Base-by-base conservation (phyloP, 108 stramenopile genomes). In the Parmales sp. region DNA sequence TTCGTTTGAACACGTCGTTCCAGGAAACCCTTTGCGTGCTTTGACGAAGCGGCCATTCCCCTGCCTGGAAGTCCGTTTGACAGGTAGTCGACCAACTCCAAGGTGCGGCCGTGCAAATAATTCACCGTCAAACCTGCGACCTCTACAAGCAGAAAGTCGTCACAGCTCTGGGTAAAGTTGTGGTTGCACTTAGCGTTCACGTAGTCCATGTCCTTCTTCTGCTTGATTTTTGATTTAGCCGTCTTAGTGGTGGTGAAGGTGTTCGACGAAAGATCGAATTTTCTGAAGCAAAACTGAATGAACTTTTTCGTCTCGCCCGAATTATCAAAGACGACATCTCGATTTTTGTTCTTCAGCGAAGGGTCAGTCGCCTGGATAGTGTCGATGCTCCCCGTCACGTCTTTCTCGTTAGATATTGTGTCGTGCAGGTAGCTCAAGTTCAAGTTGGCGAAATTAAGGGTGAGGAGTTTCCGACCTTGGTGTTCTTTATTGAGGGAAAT, bases 401-500 rank as follows among this genome's bases (percentile, higher is more conserved):
- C 45, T 49, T 75, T 67, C 13, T 66, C 65, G 37, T 43, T 19
- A 16, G 70, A 29, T 13, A 64, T 39, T 38, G 41, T 37, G 4
- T 41, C 39, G 11, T 74, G 48, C 16, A 82, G n/a, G n/a, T n/a
- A 51, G 19, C 44, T 46, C 0, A 75, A 34, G 36, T 43, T 26
- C 28, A 60, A 72, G 25, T 38, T 25, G 8, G 69, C 45, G 23
- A 83, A 23, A 0, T 54, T 50, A n/a, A 72, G 19, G 41, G 77
- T 74, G 1, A 88, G 63, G 19, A 90, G 69, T 0, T 82, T 46
- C 25, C 89, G 74, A 39, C 80, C 48, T 51, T 90, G 85, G 63
- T 88, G 80, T 43, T 88, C 89, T 66, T 88, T 88, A 70, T 90
- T 88, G 31, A 88, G 64, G 48, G 77, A 76, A 1, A 85, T 22